Evolutionary conservation across 73 alveolate genomes (phyloP), one percentile per base, ranked within the genome.

Genomic region (Paramecium biaurelia): DNA sequence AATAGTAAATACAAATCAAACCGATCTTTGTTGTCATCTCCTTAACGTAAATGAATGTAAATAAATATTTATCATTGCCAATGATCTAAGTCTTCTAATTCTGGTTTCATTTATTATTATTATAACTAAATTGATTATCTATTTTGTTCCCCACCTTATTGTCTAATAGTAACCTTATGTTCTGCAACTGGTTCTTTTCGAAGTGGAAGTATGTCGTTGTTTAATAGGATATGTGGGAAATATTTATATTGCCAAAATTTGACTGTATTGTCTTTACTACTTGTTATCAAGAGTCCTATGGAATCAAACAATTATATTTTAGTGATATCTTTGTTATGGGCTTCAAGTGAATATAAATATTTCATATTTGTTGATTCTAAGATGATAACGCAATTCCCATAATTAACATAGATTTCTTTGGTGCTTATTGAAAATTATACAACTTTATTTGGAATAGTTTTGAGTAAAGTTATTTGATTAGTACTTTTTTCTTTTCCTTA

Each of bases 201-300:
- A 21, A 43, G 28, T 12, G 90, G 53, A 24, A 79, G 42, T 7
- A 79, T 79, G 6, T 41, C 21, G 1, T 38, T 43, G 24, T 79
- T 79, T 9, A 79, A 20, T 14, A 45, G 23, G 0, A 43, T 2
- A 45, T 79, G 90, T 79, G 76, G 76, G 30, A 79, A 79, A 21
- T 79, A 79, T 23, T 79, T 43, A 79, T 42, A 79, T 79, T 79
- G 74, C 90, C 90, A 79, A 79, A 79, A 79, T 35, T 43, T 43
- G 5, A 43, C 76, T 24, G 90, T 18, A 9, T 42, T 10, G 20
- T 79, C 90, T 47, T 79, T 79, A 26, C 76, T 42, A 41, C 76
- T 23, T 2, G 90, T 79, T 18, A 79, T 79, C 9, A 79, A 10
- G 43, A 79, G 12, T 24, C 90, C 90, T 24, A 79, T 43, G 8